Evolutionary conservation across 2,329 filamentous ascomycete species (phyloP).

Genomic region (Hypoxylon sp.): DNA sequence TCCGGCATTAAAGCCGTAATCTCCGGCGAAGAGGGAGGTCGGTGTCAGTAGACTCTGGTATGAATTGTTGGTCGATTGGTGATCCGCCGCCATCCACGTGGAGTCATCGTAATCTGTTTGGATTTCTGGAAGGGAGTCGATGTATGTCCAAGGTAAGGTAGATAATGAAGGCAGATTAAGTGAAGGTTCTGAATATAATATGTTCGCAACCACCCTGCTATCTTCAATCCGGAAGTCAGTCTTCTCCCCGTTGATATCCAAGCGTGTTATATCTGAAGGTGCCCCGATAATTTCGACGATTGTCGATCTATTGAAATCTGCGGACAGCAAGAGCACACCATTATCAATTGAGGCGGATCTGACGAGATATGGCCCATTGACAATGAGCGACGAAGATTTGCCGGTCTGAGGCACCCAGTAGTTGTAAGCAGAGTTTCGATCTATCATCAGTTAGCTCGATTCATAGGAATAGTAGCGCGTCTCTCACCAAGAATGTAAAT

Average conservation of each 20-base stretch:
- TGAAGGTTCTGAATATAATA: constrained; percentile 31
- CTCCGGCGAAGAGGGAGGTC: constrained; percentile 74
- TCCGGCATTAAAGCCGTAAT: constrained; percentile 82
- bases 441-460: constrained; percentile 19
- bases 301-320: constrained; percentile 79
- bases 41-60: constrained; percentile 69
- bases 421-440: constrained; percentile 74
- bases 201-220: constrained; percentile 54
- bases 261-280: constrained; percentile 61
- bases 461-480: not conserved
- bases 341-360: constrained; percentile 70
- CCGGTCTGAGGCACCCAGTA: constrained; percentile 71
- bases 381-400: constrained; percentile 60
- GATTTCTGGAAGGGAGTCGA: constrained; percentile 81
- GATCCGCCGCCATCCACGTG: constrained; percentile 73
- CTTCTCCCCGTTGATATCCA: constrained; percentile 71
- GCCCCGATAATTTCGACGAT: constrained; percentile 77
- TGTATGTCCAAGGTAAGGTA: constrained; percentile 74
- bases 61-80: constrained; percentile 72
- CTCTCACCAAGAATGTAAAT: constrained; percentile 40
- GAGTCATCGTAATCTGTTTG: constrained; percentile 75
- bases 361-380: constrained; percentile 75
- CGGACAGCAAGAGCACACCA: constrained; percentile 71
- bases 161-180: constrained; percentile 65
- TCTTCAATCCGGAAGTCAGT: constrained; percentile 58